Evolutionary conservation across 169 alveolate species (phyloP), one percentile per base, ranked within the genome.

Genomic region (Amoebophrya sp.): DNA sequence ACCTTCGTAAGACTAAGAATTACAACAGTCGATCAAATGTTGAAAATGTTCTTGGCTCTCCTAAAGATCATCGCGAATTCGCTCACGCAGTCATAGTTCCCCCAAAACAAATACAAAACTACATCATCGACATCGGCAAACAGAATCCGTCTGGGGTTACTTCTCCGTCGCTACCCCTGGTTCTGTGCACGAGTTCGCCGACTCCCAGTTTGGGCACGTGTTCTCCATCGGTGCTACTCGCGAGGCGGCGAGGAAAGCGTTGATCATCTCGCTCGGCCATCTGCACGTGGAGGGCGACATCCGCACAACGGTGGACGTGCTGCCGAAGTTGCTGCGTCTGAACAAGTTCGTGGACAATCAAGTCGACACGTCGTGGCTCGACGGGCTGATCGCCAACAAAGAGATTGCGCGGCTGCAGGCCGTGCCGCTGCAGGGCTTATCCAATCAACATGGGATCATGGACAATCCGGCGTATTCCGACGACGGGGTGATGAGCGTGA

Each of bases 201-300:
- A 96, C 92, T 94, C 97, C n/a, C 98, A 96, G 93, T 95, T 96
- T 87, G 98, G 98, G 0, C 98, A 96, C 93, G 94, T 96, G 45
- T 96, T 96, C 88, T 96, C 97, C 43, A 93, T 93, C 88, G 98
- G 98, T 26, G 93, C 90, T 43, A 93, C 94, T 40, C 94, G 96
- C 41, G 96, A 96, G 90, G 93, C 92, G 31, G 96, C 96, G 10
- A 94, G 91, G 88, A 43, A 2, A 26, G 91, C 67, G 31, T 26
- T 69, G 92, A 58, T 58, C 78, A 58, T 58, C 78, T 58, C 78
- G 34, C 78, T 58, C 38, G 39, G 34, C 10, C 78, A 58, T 58
- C 23, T 58, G 39, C 78, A 58, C 34, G 78, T 58, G 39, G 78
- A 58, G 23, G 78, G 78, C 7, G 78, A 58, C 38, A 58, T 58